phyloP scores from a whole-genome alignment of 305 asterid species.

The Fraxinus sp. region DNA sequence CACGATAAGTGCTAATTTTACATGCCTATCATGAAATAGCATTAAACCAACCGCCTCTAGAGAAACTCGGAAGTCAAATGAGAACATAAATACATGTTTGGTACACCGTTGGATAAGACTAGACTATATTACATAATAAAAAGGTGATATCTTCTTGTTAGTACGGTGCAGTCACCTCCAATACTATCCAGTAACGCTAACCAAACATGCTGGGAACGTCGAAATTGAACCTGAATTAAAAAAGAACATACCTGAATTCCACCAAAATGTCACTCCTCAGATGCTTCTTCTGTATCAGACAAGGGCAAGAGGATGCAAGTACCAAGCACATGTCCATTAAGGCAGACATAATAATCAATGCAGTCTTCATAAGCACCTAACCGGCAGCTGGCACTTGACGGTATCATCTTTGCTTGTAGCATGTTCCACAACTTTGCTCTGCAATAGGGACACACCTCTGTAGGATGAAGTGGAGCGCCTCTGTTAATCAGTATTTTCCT shows the following conservation, averaged over 20 bases:
- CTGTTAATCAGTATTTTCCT: conserved; percentile 66
- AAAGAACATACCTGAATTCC: conserved; percentile 32
- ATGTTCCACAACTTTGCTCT: conserved; percentile 94
- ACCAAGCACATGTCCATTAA: conserved; percentile 91
- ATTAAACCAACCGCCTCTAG: background rate
- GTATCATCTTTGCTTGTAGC: conserved; percentile 82
- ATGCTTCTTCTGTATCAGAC: conserved; percentile 83
- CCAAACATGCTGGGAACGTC: background rate
- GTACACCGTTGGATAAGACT: background rate
- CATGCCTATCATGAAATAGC: background rate
- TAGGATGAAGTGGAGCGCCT: conserved; percentile 70
- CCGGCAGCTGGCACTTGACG: conserved; percentile 89
- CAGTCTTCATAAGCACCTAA: conserved; percentile 95
- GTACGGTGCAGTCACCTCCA: background rate
- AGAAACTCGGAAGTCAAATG: background rate
- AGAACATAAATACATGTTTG: background rate
- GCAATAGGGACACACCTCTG: conserved; percentile 87
- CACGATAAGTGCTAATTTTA: background rate
- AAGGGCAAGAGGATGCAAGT: conserved; percentile 85
- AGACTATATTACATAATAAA: background rate
- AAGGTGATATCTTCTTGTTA: background rate
- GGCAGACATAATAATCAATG: conserved; percentile 85
- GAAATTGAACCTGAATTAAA: background rate
- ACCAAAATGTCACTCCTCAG: conserved; percentile 52
- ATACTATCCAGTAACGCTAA: background rate